Evolutionary conservation across 1,139 yeast species (phyloP), one percentile per base, ranked within the genome.

Genomic region (Candida anutae): DNA sequence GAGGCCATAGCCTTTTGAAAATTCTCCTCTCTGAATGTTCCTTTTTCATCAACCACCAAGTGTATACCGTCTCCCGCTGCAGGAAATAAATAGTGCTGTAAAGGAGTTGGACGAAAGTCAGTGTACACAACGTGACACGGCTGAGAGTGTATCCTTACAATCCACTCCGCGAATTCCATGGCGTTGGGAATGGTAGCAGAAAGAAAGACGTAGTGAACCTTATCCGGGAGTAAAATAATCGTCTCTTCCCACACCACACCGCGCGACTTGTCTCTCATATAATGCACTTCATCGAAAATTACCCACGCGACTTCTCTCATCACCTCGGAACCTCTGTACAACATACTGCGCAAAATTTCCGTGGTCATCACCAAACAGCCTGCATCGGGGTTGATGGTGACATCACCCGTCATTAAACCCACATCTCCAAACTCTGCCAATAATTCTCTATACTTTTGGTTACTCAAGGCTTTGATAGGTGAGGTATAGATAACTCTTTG

Each of bases 171-270:
- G 63, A 90, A 90, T 51, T 90, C 96, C 81, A 85, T 82, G 4
- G 98, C 95, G 53, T 90, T 90, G 21, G 99, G 98, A 38, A 90
- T 93, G 3, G 99, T 90, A 28, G 99, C 99, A 10, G 96, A 87
- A 39, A 87, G 63, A 42, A 87, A 78, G 12, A 81, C 90, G 46
- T 80, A 79, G 43, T 77, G 83, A 24, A 93, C 95, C 58, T 90
- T 93, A 46, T 88, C 95, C 3, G 99, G 99, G 31, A 90, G 67
- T 59, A 90, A 69, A 37, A 90, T 90, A 40, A 90, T 90, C 13
- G 95, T 93, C 58, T 90, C 99, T 62, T 90, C 99, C 99, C 99
- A 90, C 21, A 90, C 98, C 25, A 90, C 99, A 51, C 99, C 99
- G 59, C 99, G 76, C 39, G 87, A 90, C 43, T 84, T 79, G 53